Conservation (phyloP, 345 rosid species). For the Geranium rotundifolium region DNA sequence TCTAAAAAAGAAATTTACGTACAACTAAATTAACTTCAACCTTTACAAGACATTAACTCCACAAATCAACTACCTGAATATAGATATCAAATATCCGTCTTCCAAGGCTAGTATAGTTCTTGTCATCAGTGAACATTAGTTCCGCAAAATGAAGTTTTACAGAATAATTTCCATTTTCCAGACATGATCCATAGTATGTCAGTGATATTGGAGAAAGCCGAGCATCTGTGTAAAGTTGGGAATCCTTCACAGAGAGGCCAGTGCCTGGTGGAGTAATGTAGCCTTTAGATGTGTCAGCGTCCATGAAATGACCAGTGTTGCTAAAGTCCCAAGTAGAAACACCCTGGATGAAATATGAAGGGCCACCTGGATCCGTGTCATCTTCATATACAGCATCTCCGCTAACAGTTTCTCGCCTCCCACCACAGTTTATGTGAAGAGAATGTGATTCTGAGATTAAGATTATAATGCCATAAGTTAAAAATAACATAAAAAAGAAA, state of each 20-base stretch:
- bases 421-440: conserved; percentile 33
- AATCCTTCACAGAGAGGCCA: conserved; percentile 7
- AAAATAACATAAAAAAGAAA: no score
- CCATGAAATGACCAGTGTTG: conserved; percentile 46
- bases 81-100: conserved; percentile 20
- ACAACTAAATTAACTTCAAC: no score
- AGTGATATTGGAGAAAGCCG: conserved; percentile 11
- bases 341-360: conserved; percentile 13
- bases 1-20: no score
- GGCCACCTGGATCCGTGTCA: conserved; percentile 15
- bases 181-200: conserved; percentile 14
- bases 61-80: no score
- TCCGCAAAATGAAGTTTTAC: conserved; percentile 23
- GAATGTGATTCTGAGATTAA: neutral
- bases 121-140: conserved; percentile 13
- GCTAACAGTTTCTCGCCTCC: conserved; percentile 4
- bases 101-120: conserved; percentile 13
- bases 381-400: conserved; percentile 17
- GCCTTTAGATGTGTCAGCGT: conserved; percentile 4
- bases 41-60: no score
- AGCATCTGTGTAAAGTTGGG: conserved; percentile 5
- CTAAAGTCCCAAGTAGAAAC: conserved; percentile 34
- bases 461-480: neutral
- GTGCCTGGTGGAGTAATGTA: conserved; percentile 18
- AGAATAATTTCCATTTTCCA: conserved; percentile 14